A percentile compares a stretch with the other conserved stretches of the same genome.
Evolutionary conservation across 2,329 filamentous ascomycete species (phyloP).

Genomic region (Penicillium sp.): DNA sequence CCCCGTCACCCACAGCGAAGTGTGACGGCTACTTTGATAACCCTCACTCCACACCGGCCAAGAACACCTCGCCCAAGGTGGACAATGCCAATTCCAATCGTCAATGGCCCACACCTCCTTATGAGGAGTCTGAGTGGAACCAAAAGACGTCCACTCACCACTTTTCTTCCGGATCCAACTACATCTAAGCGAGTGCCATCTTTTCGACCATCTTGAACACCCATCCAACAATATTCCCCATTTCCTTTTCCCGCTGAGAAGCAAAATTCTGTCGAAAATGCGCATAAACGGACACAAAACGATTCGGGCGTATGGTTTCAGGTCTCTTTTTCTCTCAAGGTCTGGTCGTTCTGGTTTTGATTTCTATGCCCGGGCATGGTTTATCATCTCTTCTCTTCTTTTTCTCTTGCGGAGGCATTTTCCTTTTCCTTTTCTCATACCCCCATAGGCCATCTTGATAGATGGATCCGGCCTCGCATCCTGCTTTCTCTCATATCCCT

Average conservation of each 20-base stretch:
- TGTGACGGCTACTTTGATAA: constrained; percentile 72
- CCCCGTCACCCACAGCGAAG: constrained; percentile 76
- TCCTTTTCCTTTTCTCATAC: constrained; percentile 36
- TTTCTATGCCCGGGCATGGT: constrained; percentile 7
- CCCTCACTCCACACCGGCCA: constrained; percentile 55
- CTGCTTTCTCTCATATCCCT: constrained; percentile 25
- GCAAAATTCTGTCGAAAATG: constrained; percentile 25
- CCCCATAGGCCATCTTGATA: constrained; percentile 39
- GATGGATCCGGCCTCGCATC: constrained; percentile 37
- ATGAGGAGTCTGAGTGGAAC: constrained; percentile 91
- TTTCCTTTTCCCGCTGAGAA: constrained; percentile 15
- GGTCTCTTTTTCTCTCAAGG: constrained; percentile 25
- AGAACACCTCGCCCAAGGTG: constrained; percentile 60
- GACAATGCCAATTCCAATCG: constrained; percentile 53
- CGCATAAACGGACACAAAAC: constrained; percentile 26
- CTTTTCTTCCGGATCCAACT: constrained; percentile 61
- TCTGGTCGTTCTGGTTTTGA: constrained; percentile 22
- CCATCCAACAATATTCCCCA: constrained; percentile 4
- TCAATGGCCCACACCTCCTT: constrained; percentile 94
- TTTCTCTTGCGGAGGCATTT: constrained; percentile 19
- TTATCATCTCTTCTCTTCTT: constrained; percentile 4
- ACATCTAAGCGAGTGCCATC: constrained; percentile 27
- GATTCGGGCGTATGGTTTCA: constrained; percentile 33
- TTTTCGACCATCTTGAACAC: constrained; percentile 10
- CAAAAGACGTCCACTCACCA: constrained; percentile 78